Percentiles rank a stretch among this genome's conserved stretches.
phyloP scores from a whole-genome alignment of 768 basidiomycete species.

The Lactarius trivialis region DNA sequence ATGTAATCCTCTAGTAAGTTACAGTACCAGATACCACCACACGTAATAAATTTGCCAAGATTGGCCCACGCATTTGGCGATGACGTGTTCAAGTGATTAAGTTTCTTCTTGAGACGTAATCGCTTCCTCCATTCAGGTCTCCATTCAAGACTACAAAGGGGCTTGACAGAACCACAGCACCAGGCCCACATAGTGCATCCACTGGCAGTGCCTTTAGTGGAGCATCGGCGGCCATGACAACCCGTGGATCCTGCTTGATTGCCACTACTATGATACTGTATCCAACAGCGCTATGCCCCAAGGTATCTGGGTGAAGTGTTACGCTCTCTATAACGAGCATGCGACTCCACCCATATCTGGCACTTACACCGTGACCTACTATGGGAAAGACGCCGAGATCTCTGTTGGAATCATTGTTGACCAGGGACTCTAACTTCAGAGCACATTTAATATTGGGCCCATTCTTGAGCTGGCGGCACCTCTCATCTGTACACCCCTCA shows the following conservation, averaged over 20 bases:
- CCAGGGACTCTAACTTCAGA: neutral
- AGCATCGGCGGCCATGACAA: neutral
- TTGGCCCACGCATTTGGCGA: neutral
- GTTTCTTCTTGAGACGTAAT: neutral
- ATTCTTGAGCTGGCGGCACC: neutral
- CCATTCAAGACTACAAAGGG: neutral
- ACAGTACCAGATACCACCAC: neutral
- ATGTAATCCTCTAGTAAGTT: conserved; percentile 2
- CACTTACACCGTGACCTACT: neutral
- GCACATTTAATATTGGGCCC: neutral
- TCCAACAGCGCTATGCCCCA: neutral
- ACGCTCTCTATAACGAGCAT: neutral
- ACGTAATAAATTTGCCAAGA: neutral
- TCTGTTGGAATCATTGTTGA: neutral
- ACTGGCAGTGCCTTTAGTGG: neutral
- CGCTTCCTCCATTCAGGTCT: neutral
- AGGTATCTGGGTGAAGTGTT: neutral
- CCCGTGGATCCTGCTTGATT: neutral
- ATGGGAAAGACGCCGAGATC: neutral
- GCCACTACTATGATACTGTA: neutral
- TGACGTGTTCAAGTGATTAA: neutral
- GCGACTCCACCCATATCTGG: neutral
- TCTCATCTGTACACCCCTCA: neutral
- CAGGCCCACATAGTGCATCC: neutral
- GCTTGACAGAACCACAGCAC: neutral